phyloP scores from a whole-genome alignment of 192 early-diverging fungal genomes.

The Podochytrium sp. region DNA sequence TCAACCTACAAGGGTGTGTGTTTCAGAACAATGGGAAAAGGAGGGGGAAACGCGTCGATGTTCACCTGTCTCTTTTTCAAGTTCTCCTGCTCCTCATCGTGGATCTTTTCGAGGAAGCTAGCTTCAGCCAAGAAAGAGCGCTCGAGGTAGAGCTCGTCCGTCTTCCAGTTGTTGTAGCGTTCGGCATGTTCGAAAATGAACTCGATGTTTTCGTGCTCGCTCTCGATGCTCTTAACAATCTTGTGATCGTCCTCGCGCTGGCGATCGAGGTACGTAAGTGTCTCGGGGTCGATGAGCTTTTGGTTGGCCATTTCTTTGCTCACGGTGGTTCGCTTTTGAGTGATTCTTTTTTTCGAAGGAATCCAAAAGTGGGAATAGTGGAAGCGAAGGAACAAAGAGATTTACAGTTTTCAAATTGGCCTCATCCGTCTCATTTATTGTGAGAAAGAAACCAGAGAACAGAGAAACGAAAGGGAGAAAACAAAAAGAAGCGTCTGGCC shows the following conservation, averaged over 20 bases:
- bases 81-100: conserved; percentile 35
- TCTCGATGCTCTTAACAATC: conserved; percentile 15
- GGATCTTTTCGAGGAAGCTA: conserved; percentile 27
- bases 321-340: no score
- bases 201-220: conserved; percentile 33
- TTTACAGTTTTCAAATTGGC: no score
- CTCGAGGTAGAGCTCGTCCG: conserved; percentile 37
- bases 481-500: no score
- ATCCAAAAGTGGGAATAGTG: no score
- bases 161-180: conserved; percentile 38
- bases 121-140: conserved; percentile 25
- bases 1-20: no score
- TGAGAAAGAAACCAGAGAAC: no score
- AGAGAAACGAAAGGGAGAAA: no score
- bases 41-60: background rate
- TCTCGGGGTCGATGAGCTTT: conserved; percentile 32
- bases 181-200: conserved; percentile 35
- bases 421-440: no score
- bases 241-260: conserved; percentile 6
- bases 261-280: conserved; percentile 19
- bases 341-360: no score
- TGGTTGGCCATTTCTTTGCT: background rate
- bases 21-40: background rate
- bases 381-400: no score
- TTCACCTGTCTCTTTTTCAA: conserved; percentile 32